phyloP scores from a whole-genome alignment of 176 grass and related monocot genomes.

The Musa troglodytarum region DNA sequence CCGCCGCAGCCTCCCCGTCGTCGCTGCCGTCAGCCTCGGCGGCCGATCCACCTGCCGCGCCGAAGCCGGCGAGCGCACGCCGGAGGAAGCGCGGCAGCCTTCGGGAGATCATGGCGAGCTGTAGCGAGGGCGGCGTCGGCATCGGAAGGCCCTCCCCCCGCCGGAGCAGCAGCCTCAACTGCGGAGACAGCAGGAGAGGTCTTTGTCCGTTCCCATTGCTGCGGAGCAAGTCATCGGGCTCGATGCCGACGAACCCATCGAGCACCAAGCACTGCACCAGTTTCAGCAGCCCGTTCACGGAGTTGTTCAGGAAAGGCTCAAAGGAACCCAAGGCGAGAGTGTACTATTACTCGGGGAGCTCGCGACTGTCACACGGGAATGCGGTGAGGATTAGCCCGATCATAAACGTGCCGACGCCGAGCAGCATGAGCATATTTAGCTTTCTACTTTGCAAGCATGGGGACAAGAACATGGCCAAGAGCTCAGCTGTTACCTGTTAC shows the following conservation, averaged over 20 bases:
- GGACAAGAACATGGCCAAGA: slow-evolving; percentile 6
- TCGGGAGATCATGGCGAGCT: slow-evolving; percentile 9
- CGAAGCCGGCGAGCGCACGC: background rate
- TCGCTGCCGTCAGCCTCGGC: background rate
- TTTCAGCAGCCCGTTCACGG: background rate
- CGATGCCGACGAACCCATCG: background rate
- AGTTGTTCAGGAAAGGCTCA: background rate
- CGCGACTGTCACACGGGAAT: background rate
- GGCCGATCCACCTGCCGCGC: background rate
- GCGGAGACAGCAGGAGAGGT: background rate
- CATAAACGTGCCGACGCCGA: slow-evolving; percentile 7
- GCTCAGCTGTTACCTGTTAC: background rate
- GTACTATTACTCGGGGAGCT: slow-evolving; percentile 11
- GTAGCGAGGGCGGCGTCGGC: background rate
- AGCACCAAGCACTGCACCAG: background rate
- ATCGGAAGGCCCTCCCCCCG: background rate
- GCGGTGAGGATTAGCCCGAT: slow-evolving; percentile 13
- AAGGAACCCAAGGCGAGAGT: background rate
- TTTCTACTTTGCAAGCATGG: slow-evolving; percentile 16
- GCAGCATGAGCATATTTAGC: background rate
- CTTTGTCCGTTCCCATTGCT: slow-evolving; percentile 8
- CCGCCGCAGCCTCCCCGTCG: background rate
- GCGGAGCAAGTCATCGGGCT: slow-evolving; percentile 17
- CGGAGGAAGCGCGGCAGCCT: slow-evolving; percentile 4
- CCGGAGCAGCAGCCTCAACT: background rate